These are phyloP conservation scores for Flagelloscypha sp. DNA, from an alignment of 768 basidiomycete genomes.

Conservation along the genomic window DNA sequence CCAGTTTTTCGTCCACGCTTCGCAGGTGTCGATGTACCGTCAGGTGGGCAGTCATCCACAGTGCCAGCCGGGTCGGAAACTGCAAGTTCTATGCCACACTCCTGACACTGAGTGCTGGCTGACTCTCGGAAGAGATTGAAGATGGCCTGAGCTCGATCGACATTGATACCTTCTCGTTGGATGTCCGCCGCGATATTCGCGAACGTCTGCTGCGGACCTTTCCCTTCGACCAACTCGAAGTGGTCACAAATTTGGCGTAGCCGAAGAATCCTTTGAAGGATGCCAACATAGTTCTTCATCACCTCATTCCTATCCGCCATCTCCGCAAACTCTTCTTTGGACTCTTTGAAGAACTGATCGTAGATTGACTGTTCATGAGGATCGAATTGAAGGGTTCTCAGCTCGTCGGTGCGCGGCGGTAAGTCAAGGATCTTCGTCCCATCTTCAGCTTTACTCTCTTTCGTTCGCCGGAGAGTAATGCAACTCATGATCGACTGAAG, in stretches of 20 bases:
- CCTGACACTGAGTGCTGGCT: conserved; percentile 80
- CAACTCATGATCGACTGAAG: conserved; percentile 96
- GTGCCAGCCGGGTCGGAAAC: conserved; percentile 38
- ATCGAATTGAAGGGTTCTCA: conserved; percentile 80
- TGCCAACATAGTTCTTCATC: conserved; percentile 98
- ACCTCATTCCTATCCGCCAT: conserved; percentile 84
- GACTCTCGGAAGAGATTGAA: conserved; percentile 82
- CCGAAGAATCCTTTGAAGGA: conserved; percentile 91
- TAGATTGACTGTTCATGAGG: conserved; percentile 79
- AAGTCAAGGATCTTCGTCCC: conserved; percentile 82
- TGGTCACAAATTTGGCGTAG: conserved; percentile 98
- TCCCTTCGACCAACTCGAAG: conserved; percentile 77
- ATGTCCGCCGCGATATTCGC: conserved; percentile 77
- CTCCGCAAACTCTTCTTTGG: conserved; percentile 86
- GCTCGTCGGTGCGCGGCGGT: conserved; percentile 84
- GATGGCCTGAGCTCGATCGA: conserved; percentile 68
- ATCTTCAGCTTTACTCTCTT: conserved; percentile 74
- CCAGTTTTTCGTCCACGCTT: conserved; percentile 45
- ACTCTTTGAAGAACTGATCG: conserved; percentile 80
- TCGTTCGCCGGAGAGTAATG: conserved; percentile 93
- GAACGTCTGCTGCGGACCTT: conserved; percentile 52
- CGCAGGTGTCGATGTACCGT: conserved; percentile 37
- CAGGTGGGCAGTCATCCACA: conserved; percentile 38
- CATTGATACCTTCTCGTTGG: conserved; percentile 67
- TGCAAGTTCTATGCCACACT: conserved; percentile 76